These are phyloP conservation scores for Apiotrichum laibachii DNA, from an alignment of 1,284 basidiomycete genomes.

Conservation along the genomic window DNA sequence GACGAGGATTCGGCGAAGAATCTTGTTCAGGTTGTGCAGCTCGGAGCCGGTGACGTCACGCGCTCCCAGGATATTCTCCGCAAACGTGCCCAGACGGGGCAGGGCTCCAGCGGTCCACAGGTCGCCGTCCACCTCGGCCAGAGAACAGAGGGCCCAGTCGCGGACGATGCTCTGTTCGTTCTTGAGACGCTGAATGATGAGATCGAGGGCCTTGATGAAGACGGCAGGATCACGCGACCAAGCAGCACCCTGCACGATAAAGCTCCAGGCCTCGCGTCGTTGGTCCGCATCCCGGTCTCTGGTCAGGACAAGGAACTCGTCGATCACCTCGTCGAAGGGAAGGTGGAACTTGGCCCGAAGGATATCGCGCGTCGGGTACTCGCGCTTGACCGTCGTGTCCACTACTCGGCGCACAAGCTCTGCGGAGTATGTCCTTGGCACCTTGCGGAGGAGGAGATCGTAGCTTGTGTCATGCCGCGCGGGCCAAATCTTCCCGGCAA, in stretches of 20 bases:
- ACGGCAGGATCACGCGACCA: not conserved
- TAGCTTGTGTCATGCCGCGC: too few relatives aligned
- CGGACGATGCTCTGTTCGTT: slow-evolving; percentile 6
- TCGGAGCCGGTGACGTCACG: too few relatives aligned
- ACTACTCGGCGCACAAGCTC: not conserved
- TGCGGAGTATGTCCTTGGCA: too few relatives aligned
- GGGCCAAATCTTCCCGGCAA: too few relatives aligned
- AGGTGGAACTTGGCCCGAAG: not conserved
- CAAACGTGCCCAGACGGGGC: not conserved
- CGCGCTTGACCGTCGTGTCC: not conserved
- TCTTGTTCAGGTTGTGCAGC: too few relatives aligned
- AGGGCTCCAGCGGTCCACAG: not conserved
- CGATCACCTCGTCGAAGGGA: not conserved
- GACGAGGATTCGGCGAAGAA: too few relatives aligned
- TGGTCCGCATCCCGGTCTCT: not conserved
- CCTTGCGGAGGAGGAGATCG: too few relatives aligned
- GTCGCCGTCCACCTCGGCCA: not conserved
- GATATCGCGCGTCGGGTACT: not conserved
- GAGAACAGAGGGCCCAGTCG: not conserved
- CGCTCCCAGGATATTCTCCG: not conserved
- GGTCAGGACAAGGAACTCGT: not conserved
- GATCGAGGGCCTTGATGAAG: not conserved
- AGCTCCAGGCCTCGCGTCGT: not conserved
- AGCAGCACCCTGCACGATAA: not conserved
- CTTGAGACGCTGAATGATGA: not conserved